phyloP scores from a whole-genome alignment of 495 filamentous ascomycete genomes.

The Penicillium silybi region DNA sequence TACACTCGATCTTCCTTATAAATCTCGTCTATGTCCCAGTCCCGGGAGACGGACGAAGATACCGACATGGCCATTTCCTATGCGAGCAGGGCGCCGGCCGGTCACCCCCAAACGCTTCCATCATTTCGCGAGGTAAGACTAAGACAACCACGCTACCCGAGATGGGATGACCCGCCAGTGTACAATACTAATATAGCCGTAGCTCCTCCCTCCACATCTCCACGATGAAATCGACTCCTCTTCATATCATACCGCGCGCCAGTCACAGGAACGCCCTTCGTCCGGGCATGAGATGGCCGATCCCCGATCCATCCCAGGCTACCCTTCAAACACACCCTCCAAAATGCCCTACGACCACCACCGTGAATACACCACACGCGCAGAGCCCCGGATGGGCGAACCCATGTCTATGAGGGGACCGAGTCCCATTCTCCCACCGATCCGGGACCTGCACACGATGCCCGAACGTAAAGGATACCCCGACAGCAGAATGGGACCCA shows the following conservation, averaged over 20 bases:
- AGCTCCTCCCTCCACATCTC: conserved; percentile 45
- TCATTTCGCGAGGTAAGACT: conserved; percentile 46
- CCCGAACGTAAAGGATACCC: conserved; percentile 31
- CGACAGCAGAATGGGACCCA: conserved; percentile 26
- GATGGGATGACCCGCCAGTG: background rate
- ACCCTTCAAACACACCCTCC: conserved; percentile 13
- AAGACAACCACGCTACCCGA: conserved; percentile 6
- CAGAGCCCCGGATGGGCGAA: conserved; percentile 17
- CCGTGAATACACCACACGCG: conserved; percentile 29
- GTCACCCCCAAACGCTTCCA: conserved; percentile 38
- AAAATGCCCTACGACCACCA: conserved; percentile 21
- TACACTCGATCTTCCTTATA: background rate
- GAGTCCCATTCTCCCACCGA: conserved; percentile 40
- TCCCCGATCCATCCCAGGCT: conserved; percentile 27
- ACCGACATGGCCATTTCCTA: conserved; percentile 47
- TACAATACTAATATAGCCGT: background rate
- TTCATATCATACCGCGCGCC: conserved; percentile 33
- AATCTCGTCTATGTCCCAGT: conserved; percentile 38
- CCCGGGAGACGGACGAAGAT: conserved; percentile 35
- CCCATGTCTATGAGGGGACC: conserved; percentile 27
- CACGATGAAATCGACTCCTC: conserved; percentile 48
- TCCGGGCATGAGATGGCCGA: conserved; percentile 35
- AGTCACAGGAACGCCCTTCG: conserved; percentile 32
- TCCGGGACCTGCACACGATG: conserved; percentile 39
- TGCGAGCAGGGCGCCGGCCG: conserved; percentile 32